Evolutionary conservation across 352 stramenopile species (phyloP), one percentile per base, ranked within the genome.

Genomic region (Phytophthora rubi): DNA sequence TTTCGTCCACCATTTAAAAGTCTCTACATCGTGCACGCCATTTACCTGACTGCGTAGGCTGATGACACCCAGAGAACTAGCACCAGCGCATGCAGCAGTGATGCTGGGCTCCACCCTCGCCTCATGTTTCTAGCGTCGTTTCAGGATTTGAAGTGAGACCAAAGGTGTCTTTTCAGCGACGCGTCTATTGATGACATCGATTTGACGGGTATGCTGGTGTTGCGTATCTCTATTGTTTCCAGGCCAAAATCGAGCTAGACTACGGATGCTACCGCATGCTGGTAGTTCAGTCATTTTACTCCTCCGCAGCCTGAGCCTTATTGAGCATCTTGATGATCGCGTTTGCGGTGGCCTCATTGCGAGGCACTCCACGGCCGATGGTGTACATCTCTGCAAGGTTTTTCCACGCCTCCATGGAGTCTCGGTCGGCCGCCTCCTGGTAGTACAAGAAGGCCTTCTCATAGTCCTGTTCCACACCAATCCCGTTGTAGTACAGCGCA

Each of bases 331-430:
- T 90, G 44, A 96, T 78, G 64, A 96, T 96, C 16, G 87, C 89
- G 15, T 89, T 80, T 44, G 89, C 89, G 53, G 86, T 93, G 18
- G 86, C 83, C 39, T 93, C 79, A 59, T 90, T 96, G 61, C 87
- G 82, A 15, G 87, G 86, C 28, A 96, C 88, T 33, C 89, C 89
- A 35, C 80, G 80, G 16, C 89, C 89, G 16, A 87, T 68, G 23
- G 79, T 86, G 67, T 96, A 94, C 89, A 96, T 96, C 56, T 95
- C 89, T 13, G 89, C 89, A 6, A 96, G 77, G 68, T 95, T 96
- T 71, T 96, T 94, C 89, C 89, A 96, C 6, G 89, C 87, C 63
- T 91, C 81, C 79, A 94, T 91, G 47, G 87, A 95, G 76, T 95
- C 75, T 37, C 77, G 80, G 47, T 96, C 88, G 16, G 89, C 90